phyloP scores from a whole-genome alignment of 2,329 filamentous ascomycete species.

The Penicillium sp. region DNA sequence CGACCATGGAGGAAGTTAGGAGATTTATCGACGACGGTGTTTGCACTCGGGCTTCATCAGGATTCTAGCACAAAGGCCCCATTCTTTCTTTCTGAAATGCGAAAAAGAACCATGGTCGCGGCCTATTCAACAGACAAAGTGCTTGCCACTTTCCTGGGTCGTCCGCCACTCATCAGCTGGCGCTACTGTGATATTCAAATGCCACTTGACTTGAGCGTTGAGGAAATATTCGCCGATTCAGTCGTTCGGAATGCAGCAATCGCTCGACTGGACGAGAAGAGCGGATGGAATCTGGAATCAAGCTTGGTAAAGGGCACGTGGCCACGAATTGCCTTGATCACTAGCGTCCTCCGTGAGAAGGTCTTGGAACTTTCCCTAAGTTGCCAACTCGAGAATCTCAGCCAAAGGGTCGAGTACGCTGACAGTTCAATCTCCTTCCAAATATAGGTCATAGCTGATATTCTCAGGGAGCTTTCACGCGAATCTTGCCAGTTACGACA shows the following conservation, averaged over 20 bases:
- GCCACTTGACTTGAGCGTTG: conserved; percentile 31
- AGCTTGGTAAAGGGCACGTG: conserved; percentile 10
- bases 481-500: conserved; percentile 15
- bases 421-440: not conserved
- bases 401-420: conserved; percentile 18
- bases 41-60: conserved; percentile 40
- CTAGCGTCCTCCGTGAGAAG: conserved; percentile 20
- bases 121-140: conserved; percentile 29
- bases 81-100: conserved; percentile 29
- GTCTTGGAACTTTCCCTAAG: conserved; percentile 23
- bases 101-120: conserved; percentile 26
- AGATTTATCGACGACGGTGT: conserved; percentile 45
- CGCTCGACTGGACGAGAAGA: conserved; percentile 4
- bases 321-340: conserved; percentile 9
- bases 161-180: conserved; percentile 30
- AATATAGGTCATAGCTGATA: not conserved
- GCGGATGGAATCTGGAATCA: conserved; percentile 11
- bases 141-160: conserved; percentile 30
- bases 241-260: conserved; percentile 7
- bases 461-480: conserved; percentile 13
- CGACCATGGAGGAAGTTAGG: conserved; percentile 46
- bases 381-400: conserved; percentile 16
- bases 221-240: conserved; percentile 20
- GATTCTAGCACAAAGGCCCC: conserved; percentile 35
- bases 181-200: conserved; percentile 28